Evolutionary conservation across 208 protist genomes (phyloP).

Genomic region (Balamuthia mandrillaris): DNA sequence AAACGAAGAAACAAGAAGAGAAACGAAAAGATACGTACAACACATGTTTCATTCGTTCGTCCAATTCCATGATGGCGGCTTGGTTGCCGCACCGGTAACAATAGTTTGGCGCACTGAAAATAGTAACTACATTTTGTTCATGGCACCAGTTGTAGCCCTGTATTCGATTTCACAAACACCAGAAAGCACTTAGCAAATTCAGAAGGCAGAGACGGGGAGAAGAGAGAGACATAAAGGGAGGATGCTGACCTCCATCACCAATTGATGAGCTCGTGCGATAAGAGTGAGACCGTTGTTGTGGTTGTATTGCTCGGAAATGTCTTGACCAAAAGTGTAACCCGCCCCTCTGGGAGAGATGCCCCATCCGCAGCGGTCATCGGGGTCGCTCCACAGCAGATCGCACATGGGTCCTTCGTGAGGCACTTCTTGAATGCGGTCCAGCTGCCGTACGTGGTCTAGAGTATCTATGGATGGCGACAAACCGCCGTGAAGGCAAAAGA

Average conservation of each 20-base stretch:
- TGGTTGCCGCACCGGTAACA: conserved; percentile 97
- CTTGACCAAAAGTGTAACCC: conserved; percentile 96
- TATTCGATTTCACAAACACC: not conserved
- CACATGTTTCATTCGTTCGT: conserved; percentile 96
- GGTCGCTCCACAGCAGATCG: conserved; percentile 98
- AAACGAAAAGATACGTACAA: no score
- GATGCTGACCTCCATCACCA: conserved; percentile 86
- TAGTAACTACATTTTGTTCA: conserved; percentile 95
- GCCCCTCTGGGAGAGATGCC: conserved; percentile 94
- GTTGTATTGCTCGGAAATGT: conserved; percentile 97
- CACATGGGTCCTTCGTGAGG: conserved; percentile 98
- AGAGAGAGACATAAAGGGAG: not conserved
- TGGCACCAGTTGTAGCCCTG: conserved; percentile 96
- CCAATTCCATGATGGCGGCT: conserved; percentile 92
- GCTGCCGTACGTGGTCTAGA: conserved; percentile 81
- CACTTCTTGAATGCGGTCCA: conserved; percentile 90
- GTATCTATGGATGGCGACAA: conserved; percentile 72
- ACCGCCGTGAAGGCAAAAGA: conserved; percentile 79
- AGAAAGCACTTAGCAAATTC: no score
- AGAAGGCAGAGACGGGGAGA: no score
- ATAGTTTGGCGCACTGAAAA: conserved; percentile 99
- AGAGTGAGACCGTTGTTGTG: conserved; percentile 97
- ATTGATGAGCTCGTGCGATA: conserved; percentile 92
- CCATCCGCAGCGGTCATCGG: conserved; percentile 90
- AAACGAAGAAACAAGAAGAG: no score